Conservation (phyloP, 1,284 basidiomycete species). For the Boletus albobrunnescens region DNA sequence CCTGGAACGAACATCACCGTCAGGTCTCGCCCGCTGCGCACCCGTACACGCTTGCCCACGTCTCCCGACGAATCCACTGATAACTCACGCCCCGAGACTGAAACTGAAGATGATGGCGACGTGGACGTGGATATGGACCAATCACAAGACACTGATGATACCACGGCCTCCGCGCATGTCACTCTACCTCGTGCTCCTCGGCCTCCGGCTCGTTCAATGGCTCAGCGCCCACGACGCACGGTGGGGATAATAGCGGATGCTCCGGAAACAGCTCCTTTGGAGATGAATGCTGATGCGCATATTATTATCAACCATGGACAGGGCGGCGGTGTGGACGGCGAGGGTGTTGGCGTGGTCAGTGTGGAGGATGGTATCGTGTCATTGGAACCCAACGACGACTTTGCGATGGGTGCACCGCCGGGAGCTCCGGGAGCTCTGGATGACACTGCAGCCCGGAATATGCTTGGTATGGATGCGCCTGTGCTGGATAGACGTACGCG, state of each 20-base stretch:
- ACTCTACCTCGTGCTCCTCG: conserved; percentile 40
- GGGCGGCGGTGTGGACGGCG: conserved; percentile 41
- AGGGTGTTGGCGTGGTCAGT: conserved; percentile 44
- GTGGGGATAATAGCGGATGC: conserved; percentile 64
- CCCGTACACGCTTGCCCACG: conserved; percentile 35
- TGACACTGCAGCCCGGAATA: conserved; percentile 29
- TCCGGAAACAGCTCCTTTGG: conserved; percentile 40
- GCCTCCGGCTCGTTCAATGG: conserved; percentile 38
- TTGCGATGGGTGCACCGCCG: conserved; percentile 82
- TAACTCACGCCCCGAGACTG: conserved; percentile 62
- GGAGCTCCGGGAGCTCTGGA: conserved; percentile 75
- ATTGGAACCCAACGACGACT: conserved; percentile 70
- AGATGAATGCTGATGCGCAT: conserved; percentile 53
- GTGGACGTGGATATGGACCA: conserved; percentile 52
- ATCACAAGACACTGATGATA: conserved; percentile 41
- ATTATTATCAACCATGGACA: conserved; percentile 63
- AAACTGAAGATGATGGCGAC: conserved; percentile 70
- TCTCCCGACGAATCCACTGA: conserved; percentile 54
- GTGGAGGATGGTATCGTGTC: conserved; percentile 71
- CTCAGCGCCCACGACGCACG: conserved; percentile 41
- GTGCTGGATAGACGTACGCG: conserved; percentile 28
- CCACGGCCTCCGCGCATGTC: conserved; percentile 26
- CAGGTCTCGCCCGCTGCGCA: conserved; percentile 34
- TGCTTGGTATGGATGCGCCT: conserved; percentile 29
- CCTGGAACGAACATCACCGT: conserved; percentile 22